Evolutionary conservation across 2,329 filamentous ascomycete genomes (phyloP), one percentile per base, ranked within the genome.

Genomic region (Dryadomyces quercivorus): DNA sequence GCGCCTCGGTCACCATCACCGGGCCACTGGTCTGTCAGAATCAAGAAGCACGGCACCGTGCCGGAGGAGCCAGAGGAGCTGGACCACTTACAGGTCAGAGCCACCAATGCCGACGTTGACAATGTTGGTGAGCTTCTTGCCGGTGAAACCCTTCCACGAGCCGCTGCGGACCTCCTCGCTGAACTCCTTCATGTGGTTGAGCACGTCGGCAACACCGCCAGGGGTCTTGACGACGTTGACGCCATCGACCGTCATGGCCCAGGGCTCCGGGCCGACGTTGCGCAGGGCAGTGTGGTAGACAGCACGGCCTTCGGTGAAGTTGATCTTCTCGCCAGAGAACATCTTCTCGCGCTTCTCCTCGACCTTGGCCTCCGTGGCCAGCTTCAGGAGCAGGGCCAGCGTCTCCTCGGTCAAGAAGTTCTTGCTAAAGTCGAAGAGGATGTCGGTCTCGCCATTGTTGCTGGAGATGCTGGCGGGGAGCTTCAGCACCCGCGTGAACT

Each of bases 121-220:
- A 65, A 98, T 92, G 70, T 84, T 97, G 63, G 91, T 89, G 62
- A 98, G 86, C 76, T 90, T 88, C 86, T 97, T 97, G 70, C 93
- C 93, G 43, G 90, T 93, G 75, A 83, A 96, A 55, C 93, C 93
- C 76, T 92, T 96, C 93, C 93, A 98, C 69, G 90, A 82, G 61
- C 93, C 93, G 68, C 87, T 94, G 67, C 93, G 82, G 56, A 98
- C 85, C 73, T 95, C 86, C 74, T 95, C 88, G 47, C 88, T 91
- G 75, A 98, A 98, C 72, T 93, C 88, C 78, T 95, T 95, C 86
- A 98, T 97, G 75, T 98, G 93, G 60, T 94, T 80, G 55, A 98
- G 79, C 56, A 97, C 93, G 42, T 82, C 79, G 69, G 95, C 91
- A 69, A 96, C 92, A 55, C 84, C 93, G 64, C 91, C 88, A 55